Percentiles rank a stretch among this genome's conserved stretches.
These are phyloP conservation scores for Salix exigua DNA, from an alignment of 345 rosid species.

Conservation along the genomic window DNA sequence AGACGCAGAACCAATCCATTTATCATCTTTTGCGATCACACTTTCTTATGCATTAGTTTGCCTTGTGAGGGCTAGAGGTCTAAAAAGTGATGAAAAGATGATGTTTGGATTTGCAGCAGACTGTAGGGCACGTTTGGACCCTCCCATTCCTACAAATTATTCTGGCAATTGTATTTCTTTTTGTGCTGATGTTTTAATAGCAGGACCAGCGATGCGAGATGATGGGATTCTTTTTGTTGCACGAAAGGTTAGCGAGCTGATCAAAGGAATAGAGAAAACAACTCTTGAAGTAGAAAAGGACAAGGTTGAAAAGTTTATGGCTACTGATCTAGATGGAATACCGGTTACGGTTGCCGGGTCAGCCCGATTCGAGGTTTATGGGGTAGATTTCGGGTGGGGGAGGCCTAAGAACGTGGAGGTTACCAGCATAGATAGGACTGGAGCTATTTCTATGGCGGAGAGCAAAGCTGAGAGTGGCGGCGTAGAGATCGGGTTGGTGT, in stretches of 20 bases:
- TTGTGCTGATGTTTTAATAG: too few relatives aligned
- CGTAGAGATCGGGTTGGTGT: neutral
- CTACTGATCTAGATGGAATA: too few relatives aligned
- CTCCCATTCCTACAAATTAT: too few relatives aligned
- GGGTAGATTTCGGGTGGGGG: neutral
- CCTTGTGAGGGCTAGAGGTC: constrained; percentile 4
- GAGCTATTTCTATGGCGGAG: neutral
- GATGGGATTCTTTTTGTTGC: constrained; percentile 5
- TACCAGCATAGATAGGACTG: neutral
- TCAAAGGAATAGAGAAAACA: neutral
- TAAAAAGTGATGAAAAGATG: neutral
- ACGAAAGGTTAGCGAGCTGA: neutral
- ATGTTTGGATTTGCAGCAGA: neutral
- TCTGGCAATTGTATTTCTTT: too few relatives aligned
- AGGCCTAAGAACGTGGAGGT: neutral
- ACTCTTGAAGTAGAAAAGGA: constrained; percentile 3
- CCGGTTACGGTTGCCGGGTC: neutral
- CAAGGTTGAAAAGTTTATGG: neutral
- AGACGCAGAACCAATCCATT: neutral
- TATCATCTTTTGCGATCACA: constrained; percentile 37
- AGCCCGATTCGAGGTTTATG: neutral
- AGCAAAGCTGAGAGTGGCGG: neutral
- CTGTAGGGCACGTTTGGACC: too few relatives aligned
- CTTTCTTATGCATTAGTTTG: constrained; percentile 27
- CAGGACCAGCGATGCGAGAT: too few relatives aligned